phyloP scores from a whole-genome alignment of 169 alveolate genomes.

The Perkinsus chesapeaki region DNA sequence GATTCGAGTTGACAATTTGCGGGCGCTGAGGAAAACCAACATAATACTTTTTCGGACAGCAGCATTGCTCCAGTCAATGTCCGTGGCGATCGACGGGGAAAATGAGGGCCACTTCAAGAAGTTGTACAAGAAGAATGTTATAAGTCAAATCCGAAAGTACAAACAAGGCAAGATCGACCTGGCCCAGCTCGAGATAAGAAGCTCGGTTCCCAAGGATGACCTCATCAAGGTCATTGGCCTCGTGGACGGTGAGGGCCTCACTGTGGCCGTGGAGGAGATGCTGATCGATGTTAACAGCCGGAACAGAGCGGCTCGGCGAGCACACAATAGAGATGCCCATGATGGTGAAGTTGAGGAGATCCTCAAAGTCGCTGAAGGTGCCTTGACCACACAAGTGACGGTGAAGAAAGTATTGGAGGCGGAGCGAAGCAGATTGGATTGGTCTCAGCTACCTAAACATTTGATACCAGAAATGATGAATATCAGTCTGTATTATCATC shows the following conservation, averaged over 20 bases:
- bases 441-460: neutral
- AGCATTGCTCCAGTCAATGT: neutral
- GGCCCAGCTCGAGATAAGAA: neutral
- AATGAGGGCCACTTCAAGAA: neutral
- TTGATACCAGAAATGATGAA: neutral
- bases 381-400: neutral
- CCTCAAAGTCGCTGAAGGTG: neutral
- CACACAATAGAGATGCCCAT: neutral
- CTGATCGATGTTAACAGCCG: neutral
- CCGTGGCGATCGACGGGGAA: neutral
- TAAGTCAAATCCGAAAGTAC: neutral
- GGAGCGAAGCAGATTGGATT: neutral
- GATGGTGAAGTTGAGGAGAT: neutral
- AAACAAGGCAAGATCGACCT: neutral
- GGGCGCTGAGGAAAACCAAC: too few relatives aligned
- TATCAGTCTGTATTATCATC: neutral
- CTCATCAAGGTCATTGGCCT: neutral
- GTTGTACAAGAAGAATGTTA: neutral
- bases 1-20: neutral
- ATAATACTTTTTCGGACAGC: too few relatives aligned
- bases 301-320: neutral
- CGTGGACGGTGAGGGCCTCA: neutral
- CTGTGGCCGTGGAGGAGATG: neutral
- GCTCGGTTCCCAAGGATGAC: neutral
- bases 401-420: neutral